Evolutionary conservation across 441 rosid genomes (phyloP).

Genomic region (Populus hybrid): DNA sequence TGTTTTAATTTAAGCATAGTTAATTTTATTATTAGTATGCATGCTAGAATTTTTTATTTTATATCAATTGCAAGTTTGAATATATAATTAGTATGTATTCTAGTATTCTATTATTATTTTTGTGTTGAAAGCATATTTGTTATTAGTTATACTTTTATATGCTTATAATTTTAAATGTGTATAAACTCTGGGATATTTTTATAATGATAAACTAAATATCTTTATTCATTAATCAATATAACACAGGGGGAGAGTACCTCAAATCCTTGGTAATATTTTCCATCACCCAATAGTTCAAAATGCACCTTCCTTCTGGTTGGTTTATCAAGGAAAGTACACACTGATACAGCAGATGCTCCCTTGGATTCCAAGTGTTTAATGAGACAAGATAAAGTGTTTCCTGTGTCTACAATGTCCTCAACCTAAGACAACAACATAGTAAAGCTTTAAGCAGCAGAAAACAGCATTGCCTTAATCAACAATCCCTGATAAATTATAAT

Average conservation of each 20-base stretch:
- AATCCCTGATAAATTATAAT: neutral
- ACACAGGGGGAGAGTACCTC: conserved; percentile 39
- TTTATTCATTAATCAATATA: too few relatives aligned
- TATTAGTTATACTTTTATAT: too few relatives aligned
- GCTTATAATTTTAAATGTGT: too few relatives aligned
- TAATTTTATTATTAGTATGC: too few relatives aligned
- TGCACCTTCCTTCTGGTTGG: conserved; percentile 62
- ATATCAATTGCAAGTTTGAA: too few relatives aligned
- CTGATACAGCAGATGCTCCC: conserved; percentile 81
- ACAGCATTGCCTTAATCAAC: neutral
- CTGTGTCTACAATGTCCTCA: conserved; percentile 94
- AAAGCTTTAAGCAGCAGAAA: neutral
- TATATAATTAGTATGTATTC: too few relatives aligned
- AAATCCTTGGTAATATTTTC: conserved; percentile 78
- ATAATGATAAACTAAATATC: too few relatives aligned
- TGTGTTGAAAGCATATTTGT: too few relatives aligned
- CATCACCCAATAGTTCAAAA: conserved; percentile 59
- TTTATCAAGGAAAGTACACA: conserved; percentile 78
- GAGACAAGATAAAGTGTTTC: conserved; percentile 57
- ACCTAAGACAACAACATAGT: conserved; percentile 41
- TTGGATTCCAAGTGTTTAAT: conserved; percentile 52
- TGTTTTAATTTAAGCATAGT: too few relatives aligned
- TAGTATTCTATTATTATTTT: too few relatives aligned
- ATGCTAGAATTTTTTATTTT: too few relatives aligned
- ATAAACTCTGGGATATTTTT: too few relatives aligned